Evolutionary conservation across 139 green algal genomes (phyloP).

Genomic region (Zygnema cylindricum): DNA sequence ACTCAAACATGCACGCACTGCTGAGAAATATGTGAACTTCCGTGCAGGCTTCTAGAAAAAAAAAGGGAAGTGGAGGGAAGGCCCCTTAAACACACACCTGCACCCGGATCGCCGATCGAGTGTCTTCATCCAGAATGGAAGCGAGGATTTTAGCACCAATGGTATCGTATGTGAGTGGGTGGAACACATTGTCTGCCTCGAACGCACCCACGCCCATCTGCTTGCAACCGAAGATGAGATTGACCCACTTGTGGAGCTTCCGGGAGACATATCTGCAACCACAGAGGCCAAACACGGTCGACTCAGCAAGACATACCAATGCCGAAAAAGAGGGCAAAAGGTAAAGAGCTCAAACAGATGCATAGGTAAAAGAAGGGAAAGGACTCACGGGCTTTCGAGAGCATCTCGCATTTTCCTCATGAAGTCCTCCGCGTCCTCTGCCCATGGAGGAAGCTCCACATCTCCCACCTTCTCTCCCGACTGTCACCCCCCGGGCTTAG

Average conservation of each 20-base stretch:
- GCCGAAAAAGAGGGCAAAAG: background rate
- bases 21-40: no score
- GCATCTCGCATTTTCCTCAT: conserved; percentile 45
- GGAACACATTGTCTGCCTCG: conserved; percentile 87
- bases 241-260: conserved; percentile 69
- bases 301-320: no score
- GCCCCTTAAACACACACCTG: conserved; percentile 51
- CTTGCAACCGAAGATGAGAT: conserved; percentile 86
- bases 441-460: conserved; percentile 85
- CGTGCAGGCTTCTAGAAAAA: no score
- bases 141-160: background rate
- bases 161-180: conserved; percentile 85
- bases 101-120: conserved; percentile 38
- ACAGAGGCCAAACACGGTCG: background rate
- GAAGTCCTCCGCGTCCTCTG: conserved; percentile 57
- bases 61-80: no score
- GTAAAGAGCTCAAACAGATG: background rate
- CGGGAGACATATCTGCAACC: conserved; percentile 63
- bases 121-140: conserved; percentile 9
- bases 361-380: background rate
- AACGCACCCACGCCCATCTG: conserved; percentile 76
- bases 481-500: conserved; percentile 66
- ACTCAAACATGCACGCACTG: no score
- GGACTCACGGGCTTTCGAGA: conserved; percentile 68
- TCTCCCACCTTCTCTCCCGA: conserved; percentile 77